A percentile compares a stretch with the other conserved stretches of the same genome.
Evolutionary conservation across 768 basidiomycete species (phyloP).

Genomic region (Termitomyces bulborhizus): DNA sequence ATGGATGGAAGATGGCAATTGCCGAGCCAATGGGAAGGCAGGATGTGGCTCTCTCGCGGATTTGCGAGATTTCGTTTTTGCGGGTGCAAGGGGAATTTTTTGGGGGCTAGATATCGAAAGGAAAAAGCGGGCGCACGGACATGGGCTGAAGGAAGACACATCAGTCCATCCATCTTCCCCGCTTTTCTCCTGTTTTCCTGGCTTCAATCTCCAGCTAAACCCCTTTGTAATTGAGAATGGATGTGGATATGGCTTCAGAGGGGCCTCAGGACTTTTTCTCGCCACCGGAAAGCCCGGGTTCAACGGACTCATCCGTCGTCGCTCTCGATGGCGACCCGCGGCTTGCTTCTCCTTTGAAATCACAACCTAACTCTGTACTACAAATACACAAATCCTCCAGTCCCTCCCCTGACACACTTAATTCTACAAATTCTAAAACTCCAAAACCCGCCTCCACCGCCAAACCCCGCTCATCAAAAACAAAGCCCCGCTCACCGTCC

Average conservation of each 20-base stretch:
- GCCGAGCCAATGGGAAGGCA: constrained; percentile 30
- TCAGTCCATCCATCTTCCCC: constrained; percentile 10
- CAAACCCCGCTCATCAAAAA: constrained; percentile 49
- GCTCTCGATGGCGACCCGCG: constrained; percentile 1
- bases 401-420: too few relatives aligned
- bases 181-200: constrained; percentile 1
- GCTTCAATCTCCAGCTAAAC: constrained; percentile 4
- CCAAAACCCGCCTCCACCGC: constrained; percentile 16
- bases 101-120: neutral
- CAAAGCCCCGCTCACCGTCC: constrained; percentile 18
- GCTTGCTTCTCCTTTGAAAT: neutral
- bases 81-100: neutral
- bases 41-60: constrained; percentile 20
- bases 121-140: constrained; percentile 19
- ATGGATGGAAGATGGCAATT: constrained; percentile 29
- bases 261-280: neutral
- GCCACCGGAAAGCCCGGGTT: neutral
- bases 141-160: constrained; percentile 18
- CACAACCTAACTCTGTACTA: too few relatives aligned
- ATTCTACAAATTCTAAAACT: too few relatives aligned
- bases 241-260: neutral
- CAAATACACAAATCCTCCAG: too few relatives aligned
- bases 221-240: neutral
- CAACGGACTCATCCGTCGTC: neutral
- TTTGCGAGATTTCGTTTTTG: constrained; percentile 6